Evolutionary conservation across 352 stramenopile species (phyloP).

Genomic region (Heterotrichella gracilis): DNA sequence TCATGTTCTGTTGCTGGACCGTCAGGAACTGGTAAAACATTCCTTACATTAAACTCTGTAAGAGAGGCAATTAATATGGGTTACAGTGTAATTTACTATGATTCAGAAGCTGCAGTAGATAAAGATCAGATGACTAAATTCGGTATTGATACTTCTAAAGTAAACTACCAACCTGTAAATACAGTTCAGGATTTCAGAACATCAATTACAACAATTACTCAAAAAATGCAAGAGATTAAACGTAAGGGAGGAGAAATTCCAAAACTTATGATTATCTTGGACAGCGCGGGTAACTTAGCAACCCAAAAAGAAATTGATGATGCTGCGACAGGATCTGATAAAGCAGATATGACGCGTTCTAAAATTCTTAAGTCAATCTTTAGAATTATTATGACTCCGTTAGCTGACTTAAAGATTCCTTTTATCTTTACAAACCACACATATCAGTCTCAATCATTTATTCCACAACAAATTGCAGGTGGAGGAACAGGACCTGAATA

Average conservation of each 20-base stretch:
- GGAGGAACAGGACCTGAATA: background rate
- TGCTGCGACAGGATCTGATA: background rate
- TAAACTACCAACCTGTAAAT: background rate
- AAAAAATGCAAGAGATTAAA: background rate
- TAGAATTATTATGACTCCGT: background rate
- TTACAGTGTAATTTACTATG: constrained; percentile 9
- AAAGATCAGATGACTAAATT: constrained; percentile 11
- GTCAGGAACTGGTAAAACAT: constrained; percentile 4
- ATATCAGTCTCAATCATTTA: background rate
- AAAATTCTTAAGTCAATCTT: background rate
- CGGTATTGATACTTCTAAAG: constrained; percentile 2
- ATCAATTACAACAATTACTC: background rate
- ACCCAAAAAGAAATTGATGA: background rate
- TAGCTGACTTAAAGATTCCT: background rate
- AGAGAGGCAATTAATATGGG: background rate
- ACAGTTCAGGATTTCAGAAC: constrained; percentile 9
- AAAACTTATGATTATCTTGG: constrained; percentile 11
- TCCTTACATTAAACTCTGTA: background rate
- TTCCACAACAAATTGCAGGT: background rate
- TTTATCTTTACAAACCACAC: background rate
- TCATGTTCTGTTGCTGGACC: background rate
- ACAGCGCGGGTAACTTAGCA: background rate
- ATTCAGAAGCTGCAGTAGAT: constrained; percentile 9
- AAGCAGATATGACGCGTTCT: background rate
- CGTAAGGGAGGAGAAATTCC: background rate